Base-by-base conservation (phyloP, 345 rosid genomes). In the Turritis glabra region DNA sequence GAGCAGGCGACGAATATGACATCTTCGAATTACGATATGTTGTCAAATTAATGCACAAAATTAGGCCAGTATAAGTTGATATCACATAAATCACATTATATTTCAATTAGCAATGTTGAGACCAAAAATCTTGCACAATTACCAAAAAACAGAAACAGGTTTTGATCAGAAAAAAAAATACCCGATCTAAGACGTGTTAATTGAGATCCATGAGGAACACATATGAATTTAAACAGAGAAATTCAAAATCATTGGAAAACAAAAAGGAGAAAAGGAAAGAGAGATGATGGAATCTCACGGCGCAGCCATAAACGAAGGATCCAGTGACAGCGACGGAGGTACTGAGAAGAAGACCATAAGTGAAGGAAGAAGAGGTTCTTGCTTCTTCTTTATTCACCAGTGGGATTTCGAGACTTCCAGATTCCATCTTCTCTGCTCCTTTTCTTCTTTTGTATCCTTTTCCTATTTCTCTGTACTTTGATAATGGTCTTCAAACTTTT, bases 1-100 rank as follows among this genome's bases (percentile, higher is more conserved):
- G 85, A 11, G 87, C 90, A 0, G 93, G 88, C 13, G 90, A 85
- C 5, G 93, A 81, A 60, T 84, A 90, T 33, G 89, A 86, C 71
- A 77, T 30, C 91, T 88, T 82, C 76, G 57, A 60, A 11, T 14
- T 32, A 21, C 48, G 9, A 67, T 5, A n/a, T 46, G 18, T 14
- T 18, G 4, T 15, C 53, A 48, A 65, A 11, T 13, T 6, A 32
- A 32, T 65, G 26, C 57, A 12, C 41, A 11, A 54, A 64, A 61
- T 51, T 32, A 62, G 22, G 5, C 55, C 23, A 53, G 12, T 37
- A 3, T 47, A 18, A 48, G 53, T 10, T 48, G 6, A 22, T 21
- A 17, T 46, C 23, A 46, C 52, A 10, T 13, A 38, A 19, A n/a
- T n/a, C 22, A 8, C 50, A 44, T 44, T 3, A n/a, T 46, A 18